Base-by-base conservation (phyloP, 176 grass and related monocot genomes). In the Miscanthus lutarioriparius region DNA sequence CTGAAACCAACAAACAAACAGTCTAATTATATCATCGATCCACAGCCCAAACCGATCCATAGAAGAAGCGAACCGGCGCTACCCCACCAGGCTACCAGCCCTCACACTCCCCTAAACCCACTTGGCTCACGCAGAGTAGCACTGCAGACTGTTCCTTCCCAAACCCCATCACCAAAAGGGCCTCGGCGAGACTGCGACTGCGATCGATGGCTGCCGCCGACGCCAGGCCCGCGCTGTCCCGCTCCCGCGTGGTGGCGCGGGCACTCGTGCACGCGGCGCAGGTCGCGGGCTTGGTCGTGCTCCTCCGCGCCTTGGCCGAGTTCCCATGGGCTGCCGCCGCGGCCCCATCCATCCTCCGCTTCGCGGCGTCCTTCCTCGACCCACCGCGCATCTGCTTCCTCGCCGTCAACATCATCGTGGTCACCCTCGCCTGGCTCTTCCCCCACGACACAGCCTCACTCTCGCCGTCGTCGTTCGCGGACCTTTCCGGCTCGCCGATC, bases 391-490 rank as follows among this genome's bases (percentile, higher is more conserved):
- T 78, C 37, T 16, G 86, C 62, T 86, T 86, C 84, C 0, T 90
- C 87, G 45, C 86, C 62, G 87, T 65, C 71, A 87, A 93, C 82
- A 80, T 63, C 76, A 88, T 92, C 86, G 80, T 97, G 84, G 14
- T 97, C 59, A 30, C 64, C 67, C 90, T 97, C 75, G 26, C 91
- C 41, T 80, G 11, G 30, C 56, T 82, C 51, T 90, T 79, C 74
- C 73, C 76, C 86, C 82, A 69, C 56, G 84, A 93, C 35, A 43
- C 22, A 11, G 79, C 82, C 61, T 30, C 39, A 6, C 11, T 49
- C 7, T 58, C 67, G 23, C 8, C 89, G 54, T 15, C 59, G 3
- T 20, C 59, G 3, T 19, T 49, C 49, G 25, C 13, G 25, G 14
- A 11, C 51, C 2, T 10, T 14, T 6, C 7, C 48, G 11, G 0